These are phyloP conservation scores for barley (Hordeum vulgare) DNA, from an alignment of 176 grass and related monocot species.

Conservation along the genomic window MorexV3_pseudomolecules_assembly NC_058519.1:570347677-570348176, in stretches of 20 bases:
- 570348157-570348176: no score
- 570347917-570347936: not conserved
- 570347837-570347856: conserved; percentile 5
- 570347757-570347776: conserved; percentile 37
- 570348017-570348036: no score
- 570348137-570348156: no score
- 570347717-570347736: conserved; percentile 36
- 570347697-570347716: not conserved
- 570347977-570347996: no score
- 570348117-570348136: no score
- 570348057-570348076: no score
- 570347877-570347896: not conserved
- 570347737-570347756: conserved; percentile 42
- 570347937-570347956: not conserved
- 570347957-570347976: not conserved
- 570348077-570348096: no score
- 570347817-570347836: not conserved
- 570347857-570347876: not conserved
- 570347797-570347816: not conserved
- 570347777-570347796: conserved; percentile 28
- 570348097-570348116: no score
- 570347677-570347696: conserved; percentile 2
- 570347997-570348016: no score
- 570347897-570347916: not conserved
- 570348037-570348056: no score